Percentiles rank a stretch among this genome's conserved stretches.
Evolutionary conservation across 140 eudicot species (phyloP).

Genomic region (Stevia rebaudiana): DNA sequence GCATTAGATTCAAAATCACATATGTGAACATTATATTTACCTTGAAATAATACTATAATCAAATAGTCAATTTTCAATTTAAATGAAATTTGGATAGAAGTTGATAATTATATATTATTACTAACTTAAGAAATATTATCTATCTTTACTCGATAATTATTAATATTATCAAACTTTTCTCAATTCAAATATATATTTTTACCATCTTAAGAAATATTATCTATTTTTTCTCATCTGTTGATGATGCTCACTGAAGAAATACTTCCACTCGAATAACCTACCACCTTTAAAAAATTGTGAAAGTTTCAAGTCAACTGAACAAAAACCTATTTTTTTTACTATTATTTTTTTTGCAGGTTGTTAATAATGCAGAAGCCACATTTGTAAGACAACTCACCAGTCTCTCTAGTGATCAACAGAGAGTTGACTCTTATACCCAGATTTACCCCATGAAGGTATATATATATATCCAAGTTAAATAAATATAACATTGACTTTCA

Average conservation of each 20-base stretch:
- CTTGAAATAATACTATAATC: background rate
- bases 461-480: conserved; percentile 12
- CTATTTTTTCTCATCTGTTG: background rate
- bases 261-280: background rate
- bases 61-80: background rate
- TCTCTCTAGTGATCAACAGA: conserved; percentile 42
- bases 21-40: background rate
- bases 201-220: background rate
- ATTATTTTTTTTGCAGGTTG: conserved; percentile 54
- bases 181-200: background rate
- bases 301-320: background rate
- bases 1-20: background rate
- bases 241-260: background rate
- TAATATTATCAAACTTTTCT: background rate
- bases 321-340: background rate
- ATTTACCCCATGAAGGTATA: conserved; percentile 52
- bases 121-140: background rate
- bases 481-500: background rate
- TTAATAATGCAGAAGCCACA: conserved; percentile 44
- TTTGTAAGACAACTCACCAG: conserved; percentile 49
- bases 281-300: background rate
- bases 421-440: conserved; percentile 42
- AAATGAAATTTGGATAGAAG: background rate
- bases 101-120: background rate
- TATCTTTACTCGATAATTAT: background rate